Conservation (phyloP, 1,139 yeast genomes). For the Suhomyces panamericanus region DNA sequence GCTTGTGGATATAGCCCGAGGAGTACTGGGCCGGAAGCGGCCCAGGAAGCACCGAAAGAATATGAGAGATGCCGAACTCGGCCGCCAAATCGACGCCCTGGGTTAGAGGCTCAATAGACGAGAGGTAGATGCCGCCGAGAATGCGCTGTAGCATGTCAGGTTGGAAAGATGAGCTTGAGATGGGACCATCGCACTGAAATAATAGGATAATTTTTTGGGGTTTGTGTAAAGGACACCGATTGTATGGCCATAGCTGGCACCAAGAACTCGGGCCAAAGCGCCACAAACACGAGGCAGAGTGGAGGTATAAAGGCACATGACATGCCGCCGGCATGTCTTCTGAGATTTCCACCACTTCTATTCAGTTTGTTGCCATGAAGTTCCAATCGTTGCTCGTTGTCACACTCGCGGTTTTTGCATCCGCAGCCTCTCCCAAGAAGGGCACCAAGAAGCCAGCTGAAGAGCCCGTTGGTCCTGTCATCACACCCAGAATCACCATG, state of each 20-base stretch:
- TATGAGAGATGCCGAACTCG: conserved; percentile 58
- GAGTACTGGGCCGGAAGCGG: conserved; percentile 54
- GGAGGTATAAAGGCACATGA: no score
- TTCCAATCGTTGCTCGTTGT: neutral
- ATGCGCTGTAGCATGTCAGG: conserved; percentile 42
- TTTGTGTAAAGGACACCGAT: conserved; percentile 1
- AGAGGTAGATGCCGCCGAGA: conserved; percentile 64
- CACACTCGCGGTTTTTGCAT: neutral
- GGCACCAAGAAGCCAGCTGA: neutral
- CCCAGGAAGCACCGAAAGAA: conserved; percentile 69
- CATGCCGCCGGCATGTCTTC: no score
- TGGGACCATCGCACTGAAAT: neutral
- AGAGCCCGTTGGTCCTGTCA: neutral
- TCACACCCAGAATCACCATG: neutral
- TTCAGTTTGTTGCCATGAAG: neutral
- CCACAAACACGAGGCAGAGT: no score
- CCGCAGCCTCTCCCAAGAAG: neutral
- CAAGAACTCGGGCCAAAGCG: no score
- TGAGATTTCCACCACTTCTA: no score
- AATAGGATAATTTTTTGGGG: neutral
- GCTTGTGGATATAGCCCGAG: conserved; percentile 53
- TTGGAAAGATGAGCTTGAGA: neutral
- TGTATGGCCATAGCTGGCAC: no score
- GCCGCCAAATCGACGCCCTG: conserved; percentile 42
- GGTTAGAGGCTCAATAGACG: conserved; percentile 57